These are phyloP conservation scores for Sclerotinia subarctica DNA, from an alignment of 2,329 filamentous ascomycete species.

Conservation along the genomic window DNA sequence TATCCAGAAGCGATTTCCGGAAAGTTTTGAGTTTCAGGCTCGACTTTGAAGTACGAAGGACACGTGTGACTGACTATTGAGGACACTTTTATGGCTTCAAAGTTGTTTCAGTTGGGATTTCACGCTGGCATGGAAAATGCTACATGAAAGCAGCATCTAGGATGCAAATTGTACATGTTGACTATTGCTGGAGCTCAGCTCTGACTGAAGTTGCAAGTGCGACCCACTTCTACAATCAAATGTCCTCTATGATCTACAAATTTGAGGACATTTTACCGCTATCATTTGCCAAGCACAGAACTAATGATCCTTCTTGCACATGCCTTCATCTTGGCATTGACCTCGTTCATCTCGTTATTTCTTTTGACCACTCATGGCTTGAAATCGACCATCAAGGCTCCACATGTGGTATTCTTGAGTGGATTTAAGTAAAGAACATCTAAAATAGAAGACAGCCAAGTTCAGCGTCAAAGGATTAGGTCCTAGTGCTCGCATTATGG, in stretches of 20 bases:
- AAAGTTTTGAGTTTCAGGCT: background rate
- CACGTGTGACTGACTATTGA: background rate
- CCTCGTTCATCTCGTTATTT: background rate
- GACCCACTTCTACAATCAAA: background rate
- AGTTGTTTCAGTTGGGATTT: background rate
- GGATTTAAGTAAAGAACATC: background rate
- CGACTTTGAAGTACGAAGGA: background rate
- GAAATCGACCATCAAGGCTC: background rate
- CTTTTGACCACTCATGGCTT: background rate
- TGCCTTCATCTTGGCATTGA: background rate
- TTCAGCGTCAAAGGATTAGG: too few species aligned
- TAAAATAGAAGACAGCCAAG: background rate
- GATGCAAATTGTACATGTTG: background rate
- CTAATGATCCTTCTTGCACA: background rate
- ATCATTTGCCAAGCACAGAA: background rate
- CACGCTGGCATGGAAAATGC: background rate
- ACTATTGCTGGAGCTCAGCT: background rate
- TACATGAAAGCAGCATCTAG: background rate
- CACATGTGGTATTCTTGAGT: too few species aligned
- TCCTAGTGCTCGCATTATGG: background rate
- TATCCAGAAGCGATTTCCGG: background rate
- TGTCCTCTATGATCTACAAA: background rate
- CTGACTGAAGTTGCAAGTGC: background rate
- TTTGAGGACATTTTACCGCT: background rate
- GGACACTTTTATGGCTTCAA: background rate